Evolutionary conservation across 2,329 filamentous ascomycete genomes (phyloP).

Genomic region (Lachnellula willkommii): DNA sequence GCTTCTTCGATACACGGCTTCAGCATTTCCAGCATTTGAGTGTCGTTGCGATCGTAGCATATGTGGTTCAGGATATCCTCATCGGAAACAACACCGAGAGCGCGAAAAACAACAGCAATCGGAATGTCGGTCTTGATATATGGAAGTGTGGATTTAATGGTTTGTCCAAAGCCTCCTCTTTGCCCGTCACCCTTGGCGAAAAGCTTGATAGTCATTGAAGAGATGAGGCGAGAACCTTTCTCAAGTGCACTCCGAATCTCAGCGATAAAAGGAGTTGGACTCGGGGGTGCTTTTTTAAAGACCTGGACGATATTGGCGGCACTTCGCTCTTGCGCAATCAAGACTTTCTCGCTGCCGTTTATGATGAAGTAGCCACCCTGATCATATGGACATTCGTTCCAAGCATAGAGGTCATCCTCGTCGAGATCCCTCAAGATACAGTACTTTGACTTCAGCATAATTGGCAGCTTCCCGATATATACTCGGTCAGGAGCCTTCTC

Average conservation of each 20-base stretch:
- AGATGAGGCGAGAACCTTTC: slow-evolving; percentile 91
- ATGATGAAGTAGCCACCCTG: slow-evolving; percentile 99
- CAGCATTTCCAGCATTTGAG: slow-evolving; percentile 94
- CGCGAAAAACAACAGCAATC: slow-evolving; percentile 92
- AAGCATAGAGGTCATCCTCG: slow-evolving; percentile 80
- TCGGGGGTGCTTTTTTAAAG: slow-evolving; percentile 94
- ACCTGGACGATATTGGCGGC: slow-evolving; percentile 98
- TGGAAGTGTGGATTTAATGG: slow-evolving; percentile 83
- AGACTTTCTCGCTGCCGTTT: slow-evolving; percentile 96
- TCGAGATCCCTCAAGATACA: slow-evolving; percentile 80
- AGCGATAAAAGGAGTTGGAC: slow-evolving; percentile 85
- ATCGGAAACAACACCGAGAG: slow-evolving; percentile 90
- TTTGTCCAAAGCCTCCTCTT: slow-evolving; percentile 78
- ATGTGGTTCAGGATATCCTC: slow-evolving; percentile 98
- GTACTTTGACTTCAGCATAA: slow-evolving; percentile 97
- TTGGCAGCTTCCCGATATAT: slow-evolving; percentile 91
- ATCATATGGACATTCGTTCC: slow-evolving; percentile 97
- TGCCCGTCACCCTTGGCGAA: slow-evolving; percentile 76
- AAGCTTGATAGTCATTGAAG: slow-evolving; percentile 84
- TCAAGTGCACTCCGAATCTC: slow-evolving; percentile 96
- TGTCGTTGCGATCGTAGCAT: slow-evolving; percentile 91
- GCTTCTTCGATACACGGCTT: slow-evolving; percentile 97
- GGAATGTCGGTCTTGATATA: slow-evolving; percentile 93
- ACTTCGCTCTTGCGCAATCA: slow-evolving; percentile 96
- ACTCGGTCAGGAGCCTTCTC: slow-evolving; percentile 50